Percentiles rank a stretch among this genome's conserved stretches.
Evolutionary conservation across 2,329 filamentous ascomycete genomes (phyloP).

Genomic region (Colletotrichum scovillei): DNA sequence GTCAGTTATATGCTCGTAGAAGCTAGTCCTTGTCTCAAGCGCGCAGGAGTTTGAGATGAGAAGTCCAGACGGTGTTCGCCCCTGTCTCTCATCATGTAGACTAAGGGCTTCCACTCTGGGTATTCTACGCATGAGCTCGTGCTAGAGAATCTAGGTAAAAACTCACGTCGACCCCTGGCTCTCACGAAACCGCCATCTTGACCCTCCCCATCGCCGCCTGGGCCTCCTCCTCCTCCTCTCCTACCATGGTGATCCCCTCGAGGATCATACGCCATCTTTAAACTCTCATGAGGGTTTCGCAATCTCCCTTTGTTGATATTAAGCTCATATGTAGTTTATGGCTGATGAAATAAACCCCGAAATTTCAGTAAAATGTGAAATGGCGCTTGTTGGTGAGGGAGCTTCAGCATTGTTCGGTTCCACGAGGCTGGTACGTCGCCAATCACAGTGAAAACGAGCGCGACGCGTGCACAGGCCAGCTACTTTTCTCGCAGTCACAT

Average conservation of each 20-base stretch:
- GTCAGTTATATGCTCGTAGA: slow-evolving; percentile 6
- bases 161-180: slow-evolving; percentile 64
- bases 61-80: not conserved
- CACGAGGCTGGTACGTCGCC: slow-evolving; percentile 19
- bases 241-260: slow-evolving; percentile 60
- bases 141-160: not conserved
- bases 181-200: slow-evolving; percentile 58
- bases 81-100: not conserved
- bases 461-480: slow-evolving; percentile 31
- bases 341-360: not conserved
- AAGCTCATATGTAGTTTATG: not conserved
- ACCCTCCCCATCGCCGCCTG: slow-evolving; percentile 45
- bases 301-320: not conserved
- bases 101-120: not conserved
- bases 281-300: slow-evolving; percentile 24
- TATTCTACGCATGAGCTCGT: not conserved
- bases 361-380: not conserved
- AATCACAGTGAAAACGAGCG: slow-evolving; percentile 29
- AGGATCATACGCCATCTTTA: slow-evolving; percentile 65
- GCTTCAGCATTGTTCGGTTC: not conserved
- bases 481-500: slow-evolving; percentile 18
- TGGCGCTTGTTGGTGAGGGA: slow-evolving; percentile 10
- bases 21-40: not conserved
- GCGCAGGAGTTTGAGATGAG: not conserved
- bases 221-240: slow-evolving; percentile 40